Conservation (phyloP, 805 yeast species). For the Starmerella khaoyaiensis region DNA sequence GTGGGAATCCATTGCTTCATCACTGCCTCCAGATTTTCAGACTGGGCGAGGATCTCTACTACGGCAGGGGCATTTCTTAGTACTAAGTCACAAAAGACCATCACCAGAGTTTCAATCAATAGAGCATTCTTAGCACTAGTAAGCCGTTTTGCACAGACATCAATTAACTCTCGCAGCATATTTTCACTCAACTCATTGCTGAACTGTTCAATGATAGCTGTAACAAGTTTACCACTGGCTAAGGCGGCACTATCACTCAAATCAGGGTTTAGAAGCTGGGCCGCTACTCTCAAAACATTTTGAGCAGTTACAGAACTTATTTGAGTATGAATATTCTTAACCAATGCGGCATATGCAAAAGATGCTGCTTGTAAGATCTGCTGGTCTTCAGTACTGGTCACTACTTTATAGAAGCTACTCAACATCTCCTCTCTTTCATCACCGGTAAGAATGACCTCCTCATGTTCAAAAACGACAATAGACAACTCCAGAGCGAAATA, state of each 20-base stretch:
- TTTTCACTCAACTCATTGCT: constrained; percentile 29
- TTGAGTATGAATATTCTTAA: constrained; percentile 28
- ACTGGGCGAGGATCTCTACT: constrained; percentile 42
- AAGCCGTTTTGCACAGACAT: constrained; percentile 60
- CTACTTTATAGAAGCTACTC: constrained; percentile 36
- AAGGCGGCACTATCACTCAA: constrained; percentile 71
- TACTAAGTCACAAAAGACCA: constrained; percentile 63
- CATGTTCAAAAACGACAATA: constrained; percentile 23
- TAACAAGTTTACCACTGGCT: constrained; percentile 58
- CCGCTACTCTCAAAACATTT: constrained; percentile 47
- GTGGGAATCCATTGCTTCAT: constrained; percentile 73
- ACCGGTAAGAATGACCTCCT: constrained; percentile 20
- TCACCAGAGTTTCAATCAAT: constrained; percentile 62
- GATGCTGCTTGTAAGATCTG: constrained; percentile 67
- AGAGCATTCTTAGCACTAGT: constrained; percentile 52
- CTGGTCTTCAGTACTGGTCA: constrained; percentile 48
- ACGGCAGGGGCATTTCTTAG: constrained; percentile 49
- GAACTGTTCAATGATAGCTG: constrained; percentile 45
- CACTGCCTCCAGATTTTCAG: constrained; percentile 41
- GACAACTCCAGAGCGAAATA: constrained; percentile 42
- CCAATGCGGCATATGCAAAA: constrained; percentile 52
- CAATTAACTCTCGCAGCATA: constrained; percentile 42
- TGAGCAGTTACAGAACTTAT: constrained; percentile 15
- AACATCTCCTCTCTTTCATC: constrained; percentile 19
- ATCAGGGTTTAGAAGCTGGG: constrained; percentile 56